Conservation (phyloP, 768 basidiomycete genomes). For the Scleroderma citrinum region DNA sequence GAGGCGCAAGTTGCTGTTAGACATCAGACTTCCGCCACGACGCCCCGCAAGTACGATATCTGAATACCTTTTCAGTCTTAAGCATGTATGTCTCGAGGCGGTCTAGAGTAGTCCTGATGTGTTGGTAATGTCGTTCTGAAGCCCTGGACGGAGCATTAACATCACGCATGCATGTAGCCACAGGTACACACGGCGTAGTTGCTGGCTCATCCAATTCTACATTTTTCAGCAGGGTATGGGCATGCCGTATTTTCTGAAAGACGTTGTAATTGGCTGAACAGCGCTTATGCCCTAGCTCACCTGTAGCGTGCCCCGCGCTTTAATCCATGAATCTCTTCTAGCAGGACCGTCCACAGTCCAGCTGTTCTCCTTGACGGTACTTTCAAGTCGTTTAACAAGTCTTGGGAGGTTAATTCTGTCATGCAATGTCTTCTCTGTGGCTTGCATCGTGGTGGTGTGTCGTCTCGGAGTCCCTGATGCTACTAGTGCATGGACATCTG, state of each 20-base stretch:
- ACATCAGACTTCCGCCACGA: neutral
- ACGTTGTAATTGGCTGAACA: neutral
- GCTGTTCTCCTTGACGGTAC: constrained; percentile 35
- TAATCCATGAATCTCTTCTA: constrained; percentile 43
- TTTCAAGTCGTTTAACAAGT: constrained; percentile 57
- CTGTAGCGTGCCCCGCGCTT: constrained; percentile 50
- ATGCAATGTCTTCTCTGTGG: constrained; percentile 34
- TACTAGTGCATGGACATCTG: too few species aligned
- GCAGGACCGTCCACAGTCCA: constrained; percentile 26
- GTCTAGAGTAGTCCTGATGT: constrained; percentile 46
- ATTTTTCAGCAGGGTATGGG: constrained; percentile 49
- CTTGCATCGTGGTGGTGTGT: constrained; percentile 21
- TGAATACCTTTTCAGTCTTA: constrained; percentile 46
- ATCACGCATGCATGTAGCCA: neutral
- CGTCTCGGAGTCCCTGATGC: too few species aligned
- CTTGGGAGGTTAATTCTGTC: constrained; percentile 66
- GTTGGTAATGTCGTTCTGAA: constrained; percentile 39
- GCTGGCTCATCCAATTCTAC: constrained; percentile 47
- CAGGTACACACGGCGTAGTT: constrained; percentile 35
- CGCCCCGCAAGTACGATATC: neutral
- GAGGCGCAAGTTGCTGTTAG: constrained; percentile 38
- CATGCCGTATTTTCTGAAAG: constrained; percentile 46
- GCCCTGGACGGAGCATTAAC: constrained; percentile 27
- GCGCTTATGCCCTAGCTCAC: constrained; percentile 27
- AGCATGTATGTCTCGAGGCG: constrained; percentile 47